These are phyloP conservation scores for Cantharellus cinnabarinus DNA, from an alignment of 768 basidiomycete species.

Conservation along the genomic window DNA sequence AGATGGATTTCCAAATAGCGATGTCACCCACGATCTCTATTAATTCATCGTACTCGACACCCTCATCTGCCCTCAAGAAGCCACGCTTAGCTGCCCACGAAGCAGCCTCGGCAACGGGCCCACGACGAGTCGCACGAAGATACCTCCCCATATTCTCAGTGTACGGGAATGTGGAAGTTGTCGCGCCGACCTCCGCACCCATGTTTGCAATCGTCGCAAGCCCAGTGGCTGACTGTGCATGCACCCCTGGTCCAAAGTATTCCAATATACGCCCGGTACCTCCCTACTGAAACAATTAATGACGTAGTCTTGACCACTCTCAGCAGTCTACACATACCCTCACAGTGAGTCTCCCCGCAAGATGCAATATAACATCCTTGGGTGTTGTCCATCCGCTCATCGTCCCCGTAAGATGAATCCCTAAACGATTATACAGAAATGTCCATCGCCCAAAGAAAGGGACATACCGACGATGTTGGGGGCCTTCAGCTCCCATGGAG, in stretches of 20 bases:
- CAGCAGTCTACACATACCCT: constrained; percentile 25
- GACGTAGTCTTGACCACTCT: not conserved
- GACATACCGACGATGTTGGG: constrained; percentile 53
- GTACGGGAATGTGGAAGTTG: constrained; percentile 95
- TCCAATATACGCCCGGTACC: constrained; percentile 92
- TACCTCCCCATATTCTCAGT: constrained; percentile 77
- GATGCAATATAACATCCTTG: constrained; percentile 87
- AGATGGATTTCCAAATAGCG: constrained; percentile 1
- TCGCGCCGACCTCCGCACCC: constrained; percentile 99
- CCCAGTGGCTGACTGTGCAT: constrained; percentile 79
- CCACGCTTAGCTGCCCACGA: constrained; percentile 61
- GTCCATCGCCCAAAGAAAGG: not conserved
- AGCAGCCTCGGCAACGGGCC: constrained; percentile 67
- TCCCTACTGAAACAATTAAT: constrained; percentile 30
- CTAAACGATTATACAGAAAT: constrained; percentile 19
- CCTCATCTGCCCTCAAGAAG: constrained; percentile 66
- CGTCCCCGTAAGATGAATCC: constrained; percentile 73
- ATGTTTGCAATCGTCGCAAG: constrained; percentile 94
- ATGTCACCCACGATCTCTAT: constrained; percentile 63
- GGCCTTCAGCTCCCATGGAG: constrained; percentile 94
- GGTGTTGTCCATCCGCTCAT: constrained; percentile 83
- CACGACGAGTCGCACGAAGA: constrained; percentile 74
- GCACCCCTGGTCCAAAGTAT: constrained; percentile 89
- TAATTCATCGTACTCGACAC: constrained; percentile 83
- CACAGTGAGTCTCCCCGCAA: constrained; percentile 88